phyloP scores from a whole-genome alignment of 148 eudicot genomes.

The Rhododendron molle region DNA sequence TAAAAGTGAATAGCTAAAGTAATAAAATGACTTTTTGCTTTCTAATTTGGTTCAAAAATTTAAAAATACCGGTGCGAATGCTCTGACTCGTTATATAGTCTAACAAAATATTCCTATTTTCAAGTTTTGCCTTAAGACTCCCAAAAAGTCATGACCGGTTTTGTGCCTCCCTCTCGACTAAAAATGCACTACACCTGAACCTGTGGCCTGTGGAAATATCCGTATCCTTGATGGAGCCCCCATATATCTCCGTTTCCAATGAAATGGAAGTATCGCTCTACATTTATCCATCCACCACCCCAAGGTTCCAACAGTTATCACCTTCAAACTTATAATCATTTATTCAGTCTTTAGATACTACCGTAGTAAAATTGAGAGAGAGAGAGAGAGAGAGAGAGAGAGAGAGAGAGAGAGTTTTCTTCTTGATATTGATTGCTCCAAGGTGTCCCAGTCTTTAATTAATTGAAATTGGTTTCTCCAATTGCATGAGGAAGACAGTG shows the following conservation, averaged over 20 bases:
- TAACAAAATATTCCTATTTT: too few relatives aligned
- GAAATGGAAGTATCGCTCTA: background rate
- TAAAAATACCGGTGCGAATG: too few relatives aligned
- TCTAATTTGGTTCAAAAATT: too few relatives aligned
- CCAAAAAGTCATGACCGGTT: too few relatives aligned
- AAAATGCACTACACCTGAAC: background rate
- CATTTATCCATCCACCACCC: slow-evolving; percentile 3
- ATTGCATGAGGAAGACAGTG: background rate
- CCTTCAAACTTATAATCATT: background rate
- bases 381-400: background rate
- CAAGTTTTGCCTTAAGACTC: too few relatives aligned
- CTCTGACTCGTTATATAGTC: too few relatives aligned
- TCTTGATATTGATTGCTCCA: background rate
- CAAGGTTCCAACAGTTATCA: background rate
- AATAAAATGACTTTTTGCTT: too few relatives aligned
- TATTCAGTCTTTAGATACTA: too few relatives aligned
- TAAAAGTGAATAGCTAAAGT: too few relatives aligned
- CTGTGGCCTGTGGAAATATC: background rate
- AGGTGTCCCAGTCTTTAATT: background rate
- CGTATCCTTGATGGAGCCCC: background rate
- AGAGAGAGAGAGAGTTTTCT: background rate
- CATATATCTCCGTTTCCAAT: background rate
- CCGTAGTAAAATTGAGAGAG: background rate
- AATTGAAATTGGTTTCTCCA: background rate
- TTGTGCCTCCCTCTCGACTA: background rate